Percentiles rank a stretch among this genome's conserved stretches.
Conservation (phyloP, 2,329 filamentous ascomycete species). For the Fusarium oxysporum region DNA sequence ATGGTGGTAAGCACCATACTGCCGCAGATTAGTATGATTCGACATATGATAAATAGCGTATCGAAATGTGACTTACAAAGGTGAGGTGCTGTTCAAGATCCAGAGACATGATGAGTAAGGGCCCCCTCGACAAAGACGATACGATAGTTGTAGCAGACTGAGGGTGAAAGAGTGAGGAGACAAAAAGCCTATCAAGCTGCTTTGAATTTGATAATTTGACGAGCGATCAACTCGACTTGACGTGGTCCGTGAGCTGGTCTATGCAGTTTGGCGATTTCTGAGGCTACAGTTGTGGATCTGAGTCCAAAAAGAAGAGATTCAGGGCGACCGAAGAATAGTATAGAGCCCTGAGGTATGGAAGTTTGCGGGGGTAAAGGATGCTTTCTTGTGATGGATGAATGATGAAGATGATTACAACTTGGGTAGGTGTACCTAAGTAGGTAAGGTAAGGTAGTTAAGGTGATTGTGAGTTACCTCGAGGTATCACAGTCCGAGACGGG, state of each 20-base stretch:
- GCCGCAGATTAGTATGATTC: constrained; percentile 28
- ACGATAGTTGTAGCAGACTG: background rate
- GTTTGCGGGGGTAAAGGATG: background rate
- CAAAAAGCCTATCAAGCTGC: constrained; percentile 18
- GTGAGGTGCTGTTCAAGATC: constrained; percentile 85
- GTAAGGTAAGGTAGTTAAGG: background rate
- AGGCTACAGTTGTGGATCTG: constrained; percentile 32
- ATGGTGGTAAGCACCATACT: constrained; percentile 90
- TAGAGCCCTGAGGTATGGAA: background rate
- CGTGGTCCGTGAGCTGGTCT: constrained; percentile 21
- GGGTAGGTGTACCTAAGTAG: background rate
- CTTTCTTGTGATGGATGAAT: constrained; percentile 26
- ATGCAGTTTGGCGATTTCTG: constrained; percentile 16
- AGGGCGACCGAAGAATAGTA: constrained; percentile 3
- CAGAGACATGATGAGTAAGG: constrained; percentile 66
- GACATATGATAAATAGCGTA: background rate
- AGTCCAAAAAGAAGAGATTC: background rate
- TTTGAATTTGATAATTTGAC: constrained; percentile 20
- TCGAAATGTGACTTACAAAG: constrained; percentile 70
- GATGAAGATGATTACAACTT: constrained; percentile 26
- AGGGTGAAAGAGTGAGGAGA: constrained; percentile 9
- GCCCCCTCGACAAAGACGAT: constrained; percentile 23
- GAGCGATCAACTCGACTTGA: constrained; percentile 10
- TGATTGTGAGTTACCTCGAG: constrained; percentile 1
- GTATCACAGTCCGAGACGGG: constrained; percentile 13